These are phyloP conservation scores for Mollisia scopiformis DNA, from an alignment of 2,329 filamentous ascomycete genomes.

Conservation along the genomic window DNA sequence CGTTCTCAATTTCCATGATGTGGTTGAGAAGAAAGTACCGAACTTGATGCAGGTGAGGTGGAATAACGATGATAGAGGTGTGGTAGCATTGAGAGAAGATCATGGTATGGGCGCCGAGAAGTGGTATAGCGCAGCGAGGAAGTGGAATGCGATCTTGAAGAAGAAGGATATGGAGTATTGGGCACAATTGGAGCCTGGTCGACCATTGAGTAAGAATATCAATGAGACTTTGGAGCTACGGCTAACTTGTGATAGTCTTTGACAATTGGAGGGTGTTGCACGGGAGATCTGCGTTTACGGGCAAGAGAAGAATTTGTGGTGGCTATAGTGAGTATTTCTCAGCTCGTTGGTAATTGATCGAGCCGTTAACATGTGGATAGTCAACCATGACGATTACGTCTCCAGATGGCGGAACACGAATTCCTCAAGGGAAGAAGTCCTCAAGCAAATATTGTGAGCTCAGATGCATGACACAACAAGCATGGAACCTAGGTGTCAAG, in stretches of 20 bases:
- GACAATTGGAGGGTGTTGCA: slow-evolving; percentile 97
- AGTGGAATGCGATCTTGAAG: slow-evolving; percentile 72
- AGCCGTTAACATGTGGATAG: slow-evolving; percentile 44
- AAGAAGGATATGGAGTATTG: slow-evolving; percentile 70
- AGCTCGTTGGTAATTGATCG: not conserved
- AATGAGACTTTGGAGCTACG: not conserved
- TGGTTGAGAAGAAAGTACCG: slow-evolving; percentile 42
- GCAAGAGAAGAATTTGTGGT: slow-evolving; percentile 85
- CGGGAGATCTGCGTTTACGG: slow-evolving; percentile 80
- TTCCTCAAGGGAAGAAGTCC: slow-evolving; percentile 42
- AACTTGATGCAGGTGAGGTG: slow-evolving; percentile 73
- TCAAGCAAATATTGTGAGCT: slow-evolving; percentile 32
- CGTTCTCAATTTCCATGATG: slow-evolving; percentile 65
- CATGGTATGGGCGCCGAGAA: slow-evolving; percentile 23
- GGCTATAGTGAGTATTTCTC: slow-evolving; percentile 72
- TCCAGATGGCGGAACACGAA: slow-evolving; percentile 77
- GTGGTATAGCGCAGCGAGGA: slow-evolving; percentile 83
- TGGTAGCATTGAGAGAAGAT: slow-evolving; percentile 29
- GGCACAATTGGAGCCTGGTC: slow-evolving; percentile 81
- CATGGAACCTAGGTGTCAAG: no score
- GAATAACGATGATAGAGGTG: slow-evolving; percentile 91
- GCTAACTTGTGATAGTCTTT: slow-evolving; percentile 63
- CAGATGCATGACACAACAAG: no score
- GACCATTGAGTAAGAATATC: slow-evolving; percentile 66
- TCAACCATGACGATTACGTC: slow-evolving; percentile 79